Percentiles rank a stretch among this genome's conserved stretches.
Conservation (phyloP, 306 rosid genomes). For the Prunus mira region DNA sequence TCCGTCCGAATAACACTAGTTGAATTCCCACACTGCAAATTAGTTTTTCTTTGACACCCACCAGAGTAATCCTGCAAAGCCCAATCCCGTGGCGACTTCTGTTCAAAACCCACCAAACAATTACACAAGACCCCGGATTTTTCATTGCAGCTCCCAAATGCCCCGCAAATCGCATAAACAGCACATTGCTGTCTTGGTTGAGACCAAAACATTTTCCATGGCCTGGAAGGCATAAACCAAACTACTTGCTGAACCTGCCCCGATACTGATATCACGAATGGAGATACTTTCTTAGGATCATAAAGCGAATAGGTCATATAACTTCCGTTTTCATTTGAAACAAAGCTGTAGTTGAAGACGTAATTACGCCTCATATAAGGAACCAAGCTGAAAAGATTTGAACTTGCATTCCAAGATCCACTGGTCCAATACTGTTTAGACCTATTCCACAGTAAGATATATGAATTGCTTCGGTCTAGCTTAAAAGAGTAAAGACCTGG, state of each 20-base stretch:
- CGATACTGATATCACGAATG: slow-evolving; percentile 23
- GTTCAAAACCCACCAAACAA: slow-evolving; percentile 52
- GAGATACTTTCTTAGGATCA: slow-evolving; percentile 9
- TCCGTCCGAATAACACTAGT: slow-evolving; percentile 18
- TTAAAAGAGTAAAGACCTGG: slow-evolving; percentile 43
- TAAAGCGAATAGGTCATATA: slow-evolving; percentile 44
- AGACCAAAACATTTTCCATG: slow-evolving; percentile 47
- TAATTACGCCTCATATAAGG: not conserved
- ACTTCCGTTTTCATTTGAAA: slow-evolving; percentile 38
- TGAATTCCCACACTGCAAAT: slow-evolving; percentile 32
- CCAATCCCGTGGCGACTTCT: slow-evolving; percentile 38
- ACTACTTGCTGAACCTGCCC: not conserved
- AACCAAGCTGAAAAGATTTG: too few relatives aligned
- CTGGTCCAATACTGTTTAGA: slow-evolving; percentile 7
- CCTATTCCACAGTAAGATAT: slow-evolving; percentile 34
- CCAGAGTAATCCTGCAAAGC: slow-evolving; percentile 32
- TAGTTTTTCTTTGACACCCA: slow-evolving; percentile 50
- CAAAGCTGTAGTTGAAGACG: slow-evolving; percentile 32
- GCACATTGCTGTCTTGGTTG: slow-evolving; percentile 45
- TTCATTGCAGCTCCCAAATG: slow-evolving; percentile 28
- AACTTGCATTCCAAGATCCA: slow-evolving; percentile 42
- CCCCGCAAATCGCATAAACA: slow-evolving; percentile 49
- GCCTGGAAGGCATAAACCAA: not conserved
- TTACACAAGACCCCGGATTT: slow-evolving; percentile 26
- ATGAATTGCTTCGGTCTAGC: slow-evolving; percentile 30